Percentiles rank a stretch among this genome's conserved stretches.
Evolutionary conservation across 2,329 filamentous ascomycete genomes (phyloP).

Genomic region (Aspergillus sp.): DNA sequence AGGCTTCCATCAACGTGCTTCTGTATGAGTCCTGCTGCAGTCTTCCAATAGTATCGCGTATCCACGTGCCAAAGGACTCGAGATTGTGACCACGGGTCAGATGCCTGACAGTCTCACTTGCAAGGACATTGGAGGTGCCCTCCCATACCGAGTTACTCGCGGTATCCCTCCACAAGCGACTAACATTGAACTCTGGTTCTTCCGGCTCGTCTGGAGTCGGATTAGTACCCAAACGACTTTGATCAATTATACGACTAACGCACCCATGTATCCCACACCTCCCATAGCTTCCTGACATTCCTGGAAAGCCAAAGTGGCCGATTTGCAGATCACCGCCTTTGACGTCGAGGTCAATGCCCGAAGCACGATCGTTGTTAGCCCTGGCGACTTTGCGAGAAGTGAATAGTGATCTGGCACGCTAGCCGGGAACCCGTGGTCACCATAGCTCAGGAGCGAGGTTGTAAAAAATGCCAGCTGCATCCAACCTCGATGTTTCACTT

Average conservation of each 20-base stretch:
- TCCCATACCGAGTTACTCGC: slow-evolving; percentile 60
- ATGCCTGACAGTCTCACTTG: neutral
- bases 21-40: neutral
- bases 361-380: slow-evolving; percentile 14
- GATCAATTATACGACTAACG: neutral
- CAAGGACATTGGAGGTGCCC: slow-evolving; percentile 64
- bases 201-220: slow-evolving; percentile 23
- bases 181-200: slow-evolving; percentile 63
- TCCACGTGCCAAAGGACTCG: neutral
- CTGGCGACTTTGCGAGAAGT: neutral
- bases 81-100: neutral
- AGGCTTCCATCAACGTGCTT: neutral
- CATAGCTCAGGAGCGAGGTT: neutral
- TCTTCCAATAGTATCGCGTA: neutral
- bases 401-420: neutral
- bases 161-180: slow-evolving; percentile 63
- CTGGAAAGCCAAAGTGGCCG: slow-evolving; percentile 22
- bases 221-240: neutral
- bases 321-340: slow-evolving; percentile 33
- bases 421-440: neutral
- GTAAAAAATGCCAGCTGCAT: slow-evolving; percentile 38
- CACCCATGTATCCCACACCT: slow-evolving; percentile 33
- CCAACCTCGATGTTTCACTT: slow-evolving; percentile 36
- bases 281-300: slow-evolving; percentile 35
- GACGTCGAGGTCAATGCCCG: slow-evolving; percentile 24